Base-by-base conservation (phyloP, 2,329 filamentous ascomycete species). In the Ambrosiella beaveri region DNA sequence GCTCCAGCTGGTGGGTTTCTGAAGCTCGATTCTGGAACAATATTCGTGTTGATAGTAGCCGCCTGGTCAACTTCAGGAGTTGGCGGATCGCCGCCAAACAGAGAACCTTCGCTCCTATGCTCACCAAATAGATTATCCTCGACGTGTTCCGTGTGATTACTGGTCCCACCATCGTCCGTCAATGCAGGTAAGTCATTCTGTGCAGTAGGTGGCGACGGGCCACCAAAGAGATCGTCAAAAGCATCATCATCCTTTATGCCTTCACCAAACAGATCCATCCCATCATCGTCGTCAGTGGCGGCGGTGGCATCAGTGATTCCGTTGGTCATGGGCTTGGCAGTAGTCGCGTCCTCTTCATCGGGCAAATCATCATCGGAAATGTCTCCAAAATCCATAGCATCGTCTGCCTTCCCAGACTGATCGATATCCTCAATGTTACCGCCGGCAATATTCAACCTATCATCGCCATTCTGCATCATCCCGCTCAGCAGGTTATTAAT, bases 291-390 rank as follows among this genome's bases (percentile, higher is more conserved):
- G 45, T 17, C 40, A 4, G 35, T 12, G n/a, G 36, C 11, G 27
- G 19, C 37, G n/a, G 39, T 52, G 40, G 40, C 40, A 6, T 27
- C 27, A 4, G 40, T 12, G 19, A 15, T 17, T 17, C 44, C 44
- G 37, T 38, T 37, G 7, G 37, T 39, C 9, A 13, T 12, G 19
- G 35, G 17, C 9, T n/a, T 15, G 4, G 67, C 69, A 9, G 68
- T 69, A 36, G 69, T 70, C 58, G 82, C 78, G 61, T 87, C 83
- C 62, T 93, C 88, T 6, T 93, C 88, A 11, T 52, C 50, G 9
- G 88, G 85, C 7, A 95, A 76, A 62, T 96, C 90, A 66, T 94
- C 89, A 67, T 97, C 91, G 63, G 85, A 85, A 62, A 97, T 90
- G 66, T 95, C 88, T 67, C 87, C 88, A 65, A 77, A 98, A 67